Percentiles rank a stretch among this genome's conserved stretches.
These are phyloP conservation scores for Onygena corvina DNA, from an alignment of 2,329 filamentous ascomycete genomes.

Conservation along the genomic window DNA sequence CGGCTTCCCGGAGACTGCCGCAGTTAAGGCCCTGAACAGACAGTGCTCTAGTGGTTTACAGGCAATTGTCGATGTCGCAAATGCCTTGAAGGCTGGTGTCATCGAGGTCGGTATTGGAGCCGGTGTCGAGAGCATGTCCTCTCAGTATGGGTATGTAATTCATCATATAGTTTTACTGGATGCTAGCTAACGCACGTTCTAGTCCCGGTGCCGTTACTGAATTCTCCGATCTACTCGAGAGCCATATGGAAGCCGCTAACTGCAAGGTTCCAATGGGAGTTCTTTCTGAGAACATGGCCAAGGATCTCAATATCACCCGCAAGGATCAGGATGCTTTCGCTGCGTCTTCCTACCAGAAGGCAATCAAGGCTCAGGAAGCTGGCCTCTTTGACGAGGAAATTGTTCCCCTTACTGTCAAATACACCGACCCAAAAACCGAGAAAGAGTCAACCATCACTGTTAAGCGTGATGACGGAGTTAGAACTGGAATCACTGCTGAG, in stretches of 20 bases:
- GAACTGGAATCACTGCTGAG: constrained; percentile 74
- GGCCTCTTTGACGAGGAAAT: constrained; percentile 95
- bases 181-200: constrained; percentile 5
- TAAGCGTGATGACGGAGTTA: constrained; percentile 72
- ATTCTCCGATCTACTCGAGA: constrained; percentile 81
- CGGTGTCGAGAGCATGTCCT: constrained; percentile 92
- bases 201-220: constrained; percentile 76
- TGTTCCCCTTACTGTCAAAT: constrained; percentile 70
- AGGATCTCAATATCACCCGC: constrained; percentile 62
- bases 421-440: constrained; percentile 79
- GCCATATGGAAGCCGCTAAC: constrained; percentile 69
- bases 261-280: constrained; percentile 98
- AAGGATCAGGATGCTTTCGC: constrained; percentile 81
- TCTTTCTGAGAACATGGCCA: constrained; percentile 88
- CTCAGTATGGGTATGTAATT: constrained; percentile 69
- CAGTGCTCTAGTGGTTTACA: constrained; percentile 91
- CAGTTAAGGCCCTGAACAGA: constrained; percentile 81
- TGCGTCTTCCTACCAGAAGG: constrained; percentile 78
- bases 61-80: constrained; percentile 85
- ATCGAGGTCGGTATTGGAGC: constrained; percentile 91
- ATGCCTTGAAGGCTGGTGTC: constrained; percentile 82
- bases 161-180: not conserved
- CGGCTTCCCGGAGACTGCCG: constrained; percentile 72
- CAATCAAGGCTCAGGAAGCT: constrained; percentile 65
- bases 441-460: constrained; percentile 77